Percentiles rank a stretch among this genome's conserved stretches.
These are phyloP conservation scores for Asterophora parasitica DNA, from an alignment of 768 basidiomycete genomes.

Conservation along the genomic window DNA sequence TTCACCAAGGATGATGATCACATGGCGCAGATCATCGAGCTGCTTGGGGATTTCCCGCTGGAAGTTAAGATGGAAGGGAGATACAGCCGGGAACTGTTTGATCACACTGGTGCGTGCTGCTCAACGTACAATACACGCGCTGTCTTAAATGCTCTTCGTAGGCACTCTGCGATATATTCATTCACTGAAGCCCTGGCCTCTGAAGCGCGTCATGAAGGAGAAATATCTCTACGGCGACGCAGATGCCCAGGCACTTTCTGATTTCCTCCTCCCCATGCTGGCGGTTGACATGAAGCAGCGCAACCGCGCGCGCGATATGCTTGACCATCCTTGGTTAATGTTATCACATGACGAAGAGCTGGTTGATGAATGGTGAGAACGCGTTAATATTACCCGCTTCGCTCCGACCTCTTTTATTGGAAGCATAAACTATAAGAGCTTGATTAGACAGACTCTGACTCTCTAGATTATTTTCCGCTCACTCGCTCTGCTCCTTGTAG, in stretches of 20 bases:
- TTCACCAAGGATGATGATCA: constrained; percentile 96
- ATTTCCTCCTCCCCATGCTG: constrained; percentile 71
- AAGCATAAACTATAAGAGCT: too few relatives aligned
- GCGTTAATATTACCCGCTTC: too few relatives aligned
- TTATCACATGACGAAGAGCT: constrained; percentile 35
- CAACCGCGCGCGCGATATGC: constrained; percentile 66
- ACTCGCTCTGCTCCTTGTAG: background rate
- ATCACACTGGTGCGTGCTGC: constrained; percentile 49
- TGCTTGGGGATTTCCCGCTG: constrained; percentile 73
- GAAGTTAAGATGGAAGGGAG: constrained; percentile 80
- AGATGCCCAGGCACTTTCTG: constrained; percentile 56
- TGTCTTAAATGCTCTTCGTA: constrained; percentile 17
- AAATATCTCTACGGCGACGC: constrained; percentile 71
- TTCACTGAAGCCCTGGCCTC: constrained; percentile 74
- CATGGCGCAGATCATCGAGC: constrained; percentile 91
- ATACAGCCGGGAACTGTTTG: constrained; percentile 83
- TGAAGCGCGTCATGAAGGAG: constrained; percentile 81
- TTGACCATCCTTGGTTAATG: constrained; percentile 70
- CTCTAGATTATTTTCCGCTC: background rate
- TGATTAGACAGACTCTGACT: too few relatives aligned
- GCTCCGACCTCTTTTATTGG: too few relatives aligned
- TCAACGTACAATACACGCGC: background rate
- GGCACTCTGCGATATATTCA: constrained; percentile 70
- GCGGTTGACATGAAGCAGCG: constrained; percentile 64
- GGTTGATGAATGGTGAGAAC: constrained; percentile 40